These are phyloP conservation scores for Arabis hirsuta DNA, from an alignment of 345 rosid genomes.

Conservation along the genomic window DNA sequence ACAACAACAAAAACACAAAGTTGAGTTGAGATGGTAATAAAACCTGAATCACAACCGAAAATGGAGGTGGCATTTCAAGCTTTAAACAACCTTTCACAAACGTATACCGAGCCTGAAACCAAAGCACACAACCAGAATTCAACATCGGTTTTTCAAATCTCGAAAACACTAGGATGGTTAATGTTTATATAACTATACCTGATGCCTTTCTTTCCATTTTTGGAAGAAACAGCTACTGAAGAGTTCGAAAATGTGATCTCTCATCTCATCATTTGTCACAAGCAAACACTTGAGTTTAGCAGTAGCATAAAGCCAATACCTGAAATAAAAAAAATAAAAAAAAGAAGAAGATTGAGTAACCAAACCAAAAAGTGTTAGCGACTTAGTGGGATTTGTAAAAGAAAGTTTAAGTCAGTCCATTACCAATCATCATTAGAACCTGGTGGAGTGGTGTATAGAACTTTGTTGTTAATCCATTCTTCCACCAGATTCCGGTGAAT, in stretches of 20 bases:
- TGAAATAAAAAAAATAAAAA: constrained; percentile 20
- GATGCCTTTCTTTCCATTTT: constrained; percentile 93
- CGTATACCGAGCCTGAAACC: constrained; percentile 66
- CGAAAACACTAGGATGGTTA: too few relatives aligned
- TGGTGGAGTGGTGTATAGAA: constrained; percentile 72
- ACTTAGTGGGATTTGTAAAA: too few relatives aligned
- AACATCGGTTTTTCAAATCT: too few relatives aligned
- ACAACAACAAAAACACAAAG: background rate
- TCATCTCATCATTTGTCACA: constrained; percentile 92
- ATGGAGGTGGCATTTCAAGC: constrained; percentile 72
- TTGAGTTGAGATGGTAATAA: constrained; percentile 12
- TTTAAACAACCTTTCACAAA: constrained; percentile 65
- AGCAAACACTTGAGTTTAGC: constrained; percentile 79
- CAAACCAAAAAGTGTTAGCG: constrained; percentile 16
- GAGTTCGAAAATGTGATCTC: constrained; percentile 92
- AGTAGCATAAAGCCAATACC: constrained; percentile 95
- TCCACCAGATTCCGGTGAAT: constrained; percentile 57
- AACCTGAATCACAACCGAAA: constrained; percentile 78
- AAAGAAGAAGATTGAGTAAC: background rate
- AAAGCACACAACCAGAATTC: constrained; percentile 9
- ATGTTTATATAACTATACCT: constrained; percentile 27
- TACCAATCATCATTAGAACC: constrained; percentile 98
- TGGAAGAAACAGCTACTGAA: constrained; percentile 70
- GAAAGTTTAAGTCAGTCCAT: background rate
- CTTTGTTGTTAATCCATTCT: constrained; percentile 69